Percentiles rank a stretch among this genome's conserved stretches.
These are phyloP conservation scores for Emiliania huxleyi DNA, from an alignment of 78 protist species.

Conservation along the genomic window DNA sequence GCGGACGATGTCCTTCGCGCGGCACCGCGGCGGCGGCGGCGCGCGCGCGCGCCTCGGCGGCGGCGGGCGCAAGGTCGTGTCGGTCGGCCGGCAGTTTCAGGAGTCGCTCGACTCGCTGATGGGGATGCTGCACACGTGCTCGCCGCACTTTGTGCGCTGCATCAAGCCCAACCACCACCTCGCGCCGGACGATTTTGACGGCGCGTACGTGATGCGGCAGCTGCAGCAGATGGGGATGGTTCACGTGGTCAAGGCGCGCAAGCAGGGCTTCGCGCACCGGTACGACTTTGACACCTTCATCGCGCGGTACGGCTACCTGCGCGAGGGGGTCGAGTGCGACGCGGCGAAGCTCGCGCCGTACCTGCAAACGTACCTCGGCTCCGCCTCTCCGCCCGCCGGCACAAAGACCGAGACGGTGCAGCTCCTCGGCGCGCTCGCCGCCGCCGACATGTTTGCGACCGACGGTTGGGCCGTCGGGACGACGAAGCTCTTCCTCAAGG, in stretches of 20 bases:
- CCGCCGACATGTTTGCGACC: background rate
- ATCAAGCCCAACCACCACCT: conserved; percentile 38
- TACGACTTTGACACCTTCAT: background rate
- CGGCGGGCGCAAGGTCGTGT: background rate
- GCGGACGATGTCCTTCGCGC: background rate
- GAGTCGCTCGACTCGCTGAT: conserved; percentile 24
- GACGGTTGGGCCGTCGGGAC: conserved; percentile 13
- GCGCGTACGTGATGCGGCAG: conserved; percentile 5
- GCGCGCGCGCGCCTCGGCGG: background rate
- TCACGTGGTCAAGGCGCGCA: conserved; percentile 4
- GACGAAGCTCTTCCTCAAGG: background rate
- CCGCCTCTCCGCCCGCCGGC: background rate
- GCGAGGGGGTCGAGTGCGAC: background rate
- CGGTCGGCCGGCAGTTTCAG: background rate
- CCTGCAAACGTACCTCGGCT: background rate
- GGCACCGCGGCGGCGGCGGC: background rate
- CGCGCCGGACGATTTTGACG: background rate
- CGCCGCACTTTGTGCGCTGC: conserved; percentile 49
- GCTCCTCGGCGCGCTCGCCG: background rate
- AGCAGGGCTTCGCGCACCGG: conserved; percentile 21
- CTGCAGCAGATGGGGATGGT: conserved; percentile 13
- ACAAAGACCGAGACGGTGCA: background rate
- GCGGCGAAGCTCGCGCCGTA: background rate
- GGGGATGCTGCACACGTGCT: background rate
- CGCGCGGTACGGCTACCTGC: background rate